Evolutionary conservation across 2,329 filamentous ascomycete species (phyloP).

Genomic region (Rhinocladiella mackenziei): DNA sequence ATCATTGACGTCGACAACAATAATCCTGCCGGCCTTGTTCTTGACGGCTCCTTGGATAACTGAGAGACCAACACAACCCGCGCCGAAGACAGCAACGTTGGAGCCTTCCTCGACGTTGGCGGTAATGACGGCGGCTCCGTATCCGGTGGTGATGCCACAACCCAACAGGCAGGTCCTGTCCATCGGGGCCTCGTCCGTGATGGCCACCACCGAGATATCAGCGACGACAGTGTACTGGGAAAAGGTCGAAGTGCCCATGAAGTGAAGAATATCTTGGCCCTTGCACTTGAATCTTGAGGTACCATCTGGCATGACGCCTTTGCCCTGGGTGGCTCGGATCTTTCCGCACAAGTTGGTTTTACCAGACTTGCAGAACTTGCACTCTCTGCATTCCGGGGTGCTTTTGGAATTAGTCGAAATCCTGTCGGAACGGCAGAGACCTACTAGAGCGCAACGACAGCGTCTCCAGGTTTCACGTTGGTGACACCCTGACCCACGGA

Average conservation of each 20-base stretch:
- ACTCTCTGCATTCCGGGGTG: conserved; percentile 94
- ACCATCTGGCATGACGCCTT: conserved; percentile 94
- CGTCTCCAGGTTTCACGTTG: conserved; percentile 87
- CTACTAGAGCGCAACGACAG: conserved; percentile 84
- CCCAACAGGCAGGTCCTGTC: conserved; percentile 94
- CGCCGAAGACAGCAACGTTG: conserved; percentile 88
- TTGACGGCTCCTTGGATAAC: conserved; percentile 91
- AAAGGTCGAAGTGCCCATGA: conserved; percentile 99
- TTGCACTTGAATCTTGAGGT: conserved; percentile 92
- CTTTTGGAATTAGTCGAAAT: conserved; percentile 45
- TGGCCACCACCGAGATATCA: conserved; percentile 95
- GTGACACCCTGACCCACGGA: conserved; percentile 93
- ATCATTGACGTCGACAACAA: conserved; percentile 76
- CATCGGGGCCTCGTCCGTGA: conserved; percentile 86
- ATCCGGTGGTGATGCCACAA: conserved; percentile 97
- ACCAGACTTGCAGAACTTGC: conserved; percentile 99
- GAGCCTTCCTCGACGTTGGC: conserved; percentile 86
- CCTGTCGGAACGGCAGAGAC: conserved; percentile 31
- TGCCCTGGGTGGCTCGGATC: conserved; percentile 94
- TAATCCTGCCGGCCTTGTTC: conserved; percentile 65
- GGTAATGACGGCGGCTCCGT: conserved; percentile 90
- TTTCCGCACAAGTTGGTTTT: conserved; percentile 99
- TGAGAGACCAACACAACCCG: conserved; percentile 89
- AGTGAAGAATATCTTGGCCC: conserved; percentile 92
- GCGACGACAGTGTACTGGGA: conserved; percentile 98